Base-by-base conservation (phyloP, 441 rosid species). In the Theobroma grandiflorum region DNA sequence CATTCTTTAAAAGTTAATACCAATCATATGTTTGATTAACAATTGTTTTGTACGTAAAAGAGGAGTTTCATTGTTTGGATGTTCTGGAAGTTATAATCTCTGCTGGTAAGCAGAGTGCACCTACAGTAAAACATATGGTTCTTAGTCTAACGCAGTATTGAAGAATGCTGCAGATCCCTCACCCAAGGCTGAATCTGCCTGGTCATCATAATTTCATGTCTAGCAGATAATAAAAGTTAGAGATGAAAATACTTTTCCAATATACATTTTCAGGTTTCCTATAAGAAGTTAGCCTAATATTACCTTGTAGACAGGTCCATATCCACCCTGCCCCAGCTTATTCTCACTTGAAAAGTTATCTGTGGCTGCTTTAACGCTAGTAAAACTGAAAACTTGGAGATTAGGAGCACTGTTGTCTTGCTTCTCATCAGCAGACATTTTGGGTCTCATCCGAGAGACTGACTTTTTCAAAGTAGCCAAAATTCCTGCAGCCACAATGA, bases 271-370 rank as follows among this genome's bases (percentile, higher is more conserved):
- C 71, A 35, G 11, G 4, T 7, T 42, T 16, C 12, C 20, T 38
- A 66, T 38, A 42, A 18, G 5, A 45, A 62, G 15, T 42, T 5
- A 37, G 43, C 11, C 26, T 20, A 38, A 35, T 5, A 10, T 45
- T 26, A 83, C 86, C 86, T 80, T 84, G 80, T 80, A 84, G n/a
- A 84, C 79, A 45, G 72, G 79, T 50, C 79, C 79, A 50, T 57
- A 76, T 68, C 84, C 84, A 35, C 86, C 86, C 31, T 81, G 70
- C 65, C 87, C 84, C 33, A 77, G 78, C 84, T 81, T 81, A 40
- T 77, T 77, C 12, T 71, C 67, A 52, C 20, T 62, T 10, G 82
- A 81, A 37, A 84, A 84, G 63, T 76, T 79, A 59, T 81, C 14
- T 3, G 84, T 81, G 37, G 82, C 79, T 22, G 62, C 79, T 40